A percentile compares a stretch with the other conserved stretches of the same genome.
Evolutionary conservation across 495 filamentous ascomycete genomes (phyloP).

Genomic region (Daldinia grandis): DNA sequence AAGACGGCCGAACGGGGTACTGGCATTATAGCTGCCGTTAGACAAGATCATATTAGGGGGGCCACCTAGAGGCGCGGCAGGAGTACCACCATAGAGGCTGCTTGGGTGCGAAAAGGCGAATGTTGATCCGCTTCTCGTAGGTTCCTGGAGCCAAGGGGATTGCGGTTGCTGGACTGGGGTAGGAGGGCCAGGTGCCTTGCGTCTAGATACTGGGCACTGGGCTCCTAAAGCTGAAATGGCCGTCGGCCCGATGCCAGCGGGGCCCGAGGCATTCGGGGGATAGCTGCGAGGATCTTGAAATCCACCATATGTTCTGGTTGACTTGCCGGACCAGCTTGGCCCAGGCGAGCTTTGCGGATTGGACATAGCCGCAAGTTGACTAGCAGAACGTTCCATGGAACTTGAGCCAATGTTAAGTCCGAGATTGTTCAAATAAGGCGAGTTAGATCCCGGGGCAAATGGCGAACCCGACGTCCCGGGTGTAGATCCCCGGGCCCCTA

Average conservation of each 20-base stretch:
- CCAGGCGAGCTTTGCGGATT: slow-evolving; percentile 25
- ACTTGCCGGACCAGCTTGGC: slow-evolving; percentile 15
- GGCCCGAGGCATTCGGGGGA: slow-evolving; percentile 16
- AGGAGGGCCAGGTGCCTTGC: slow-evolving; percentile 22
- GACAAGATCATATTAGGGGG: slow-evolving; percentile 28
- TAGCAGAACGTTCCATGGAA: slow-evolving; percentile 35
- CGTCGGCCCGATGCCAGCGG: slow-evolving; percentile 9
- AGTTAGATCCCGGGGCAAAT: slow-evolving; percentile 6
- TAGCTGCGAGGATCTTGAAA: slow-evolving; percentile 2
- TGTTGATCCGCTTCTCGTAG: slow-evolving; percentile 31
- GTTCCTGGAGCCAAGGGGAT: slow-evolving; percentile 18
- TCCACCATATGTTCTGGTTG: neutral
- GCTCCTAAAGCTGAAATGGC: slow-evolving; percentile 14
- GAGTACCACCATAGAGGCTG: slow-evolving; percentile 48
- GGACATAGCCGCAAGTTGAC: slow-evolving; percentile 6
- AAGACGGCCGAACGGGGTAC: slow-evolving; percentile 35
- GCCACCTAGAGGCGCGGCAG: slow-evolving; percentile 15
- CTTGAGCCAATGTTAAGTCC: slow-evolving; percentile 4
- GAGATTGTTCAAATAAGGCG: slow-evolving; percentile 10
- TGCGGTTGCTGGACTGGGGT: slow-evolving; percentile 17
- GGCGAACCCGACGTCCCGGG: slow-evolving; percentile 13
- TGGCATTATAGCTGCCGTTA: slow-evolving; percentile 41
- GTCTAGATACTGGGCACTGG: neutral
- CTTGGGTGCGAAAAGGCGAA: slow-evolving; percentile 48
- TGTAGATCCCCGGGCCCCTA: slow-evolving; percentile 13